Evolutionary conservation across 2,329 filamentous ascomycete genomes (phyloP).

Genomic region (Pseudogymnoascus sp.): DNA sequence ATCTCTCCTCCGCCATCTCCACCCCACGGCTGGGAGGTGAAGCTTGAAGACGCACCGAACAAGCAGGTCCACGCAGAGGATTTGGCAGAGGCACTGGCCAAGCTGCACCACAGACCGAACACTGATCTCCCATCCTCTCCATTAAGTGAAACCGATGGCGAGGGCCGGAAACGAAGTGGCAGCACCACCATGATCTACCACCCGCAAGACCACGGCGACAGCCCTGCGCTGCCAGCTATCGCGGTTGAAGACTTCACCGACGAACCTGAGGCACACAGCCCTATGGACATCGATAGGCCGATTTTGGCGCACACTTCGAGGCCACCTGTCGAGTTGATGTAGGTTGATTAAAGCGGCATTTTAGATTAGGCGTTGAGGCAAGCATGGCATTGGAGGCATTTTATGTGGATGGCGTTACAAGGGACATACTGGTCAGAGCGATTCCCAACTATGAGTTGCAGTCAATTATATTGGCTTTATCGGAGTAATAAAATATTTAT

Average conservation of each 20-base stretch:
- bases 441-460: background rate
- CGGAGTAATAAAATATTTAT: background rate
- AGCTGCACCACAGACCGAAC: conserved; percentile 43
- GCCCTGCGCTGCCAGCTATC: conserved; percentile 54
- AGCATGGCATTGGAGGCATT: conserved; percentile 4
- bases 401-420: background rate
- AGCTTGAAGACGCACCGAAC: conserved; percentile 61
- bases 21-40: conserved; percentile 62
- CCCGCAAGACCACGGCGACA: conserved; percentile 47
- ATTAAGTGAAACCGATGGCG: conserved; percentile 31
- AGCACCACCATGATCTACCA: conserved; percentile 61
- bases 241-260: conserved; percentile 62
- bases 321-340: conserved; percentile 60
- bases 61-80: conserved; percentile 63
- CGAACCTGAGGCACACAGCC: conserved; percentile 37
- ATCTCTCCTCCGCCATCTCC: conserved; percentile 62
- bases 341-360: conserved; percentile 16
- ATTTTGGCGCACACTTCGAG: conserved; percentile 53
- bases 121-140: conserved; percentile 36
- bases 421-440: background rate
- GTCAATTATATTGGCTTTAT: background rate
- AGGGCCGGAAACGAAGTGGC: conserved; percentile 41
- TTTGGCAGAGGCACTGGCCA: conserved; percentile 57
- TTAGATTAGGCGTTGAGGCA: background rate
- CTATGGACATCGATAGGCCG: conserved; percentile 37